Percentiles rank a stretch among this genome's conserved stretches.
Evolutionary conservation across 768 basidiomycete genomes (phyloP).

Genomic region (Phlebiopsis gigantea): DNA sequence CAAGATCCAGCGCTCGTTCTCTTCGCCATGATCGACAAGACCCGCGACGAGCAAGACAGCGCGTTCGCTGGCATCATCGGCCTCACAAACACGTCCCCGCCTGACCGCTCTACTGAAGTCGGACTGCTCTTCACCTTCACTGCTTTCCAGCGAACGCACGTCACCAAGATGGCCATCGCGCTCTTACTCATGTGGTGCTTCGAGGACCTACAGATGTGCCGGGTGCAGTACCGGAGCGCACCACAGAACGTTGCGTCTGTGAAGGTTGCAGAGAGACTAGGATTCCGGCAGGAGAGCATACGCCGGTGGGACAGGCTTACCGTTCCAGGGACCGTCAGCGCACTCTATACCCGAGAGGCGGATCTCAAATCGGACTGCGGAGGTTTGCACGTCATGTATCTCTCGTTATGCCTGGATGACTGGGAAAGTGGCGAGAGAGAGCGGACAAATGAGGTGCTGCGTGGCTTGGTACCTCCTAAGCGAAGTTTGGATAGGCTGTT

Average conservation of each 20-base stretch:
- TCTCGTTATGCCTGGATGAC: slow-evolving; percentile 53
- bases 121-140: slow-evolving; percentile 31
- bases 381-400: slow-evolving; percentile 40
- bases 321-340: slow-evolving; percentile 20
- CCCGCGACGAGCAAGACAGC: slow-evolving; percentile 13
- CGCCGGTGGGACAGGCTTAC: slow-evolving; percentile 52
- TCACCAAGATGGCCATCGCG: slow-evolving; percentile 32
- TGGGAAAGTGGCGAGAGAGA: slow-evolving; percentile 34
- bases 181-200: slow-evolving; percentile 37
- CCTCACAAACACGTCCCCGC: slow-evolving; percentile 24
- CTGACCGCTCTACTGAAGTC: slow-evolving; percentile 30
- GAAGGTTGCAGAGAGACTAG: slow-evolving; percentile 50
- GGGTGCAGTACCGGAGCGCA: slow-evolving; percentile 60
- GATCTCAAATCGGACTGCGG: slow-evolving; percentile 22
- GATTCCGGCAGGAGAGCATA: slow-evolving; percentile 50
- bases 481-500: too few relatives aligned
- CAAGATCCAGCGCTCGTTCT: slow-evolving; percentile 17
- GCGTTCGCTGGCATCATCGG: slow-evolving; percentile 33
- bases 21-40: slow-evolving; percentile 36
- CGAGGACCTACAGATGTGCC: slow-evolving; percentile 48
- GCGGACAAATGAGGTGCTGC: not conserved
- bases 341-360: slow-evolving; percentile 9
- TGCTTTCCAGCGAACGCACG: slow-evolving; percentile 33
- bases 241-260: slow-evolving; percentile 42
- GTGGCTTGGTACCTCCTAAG: too few relatives aligned